A percentile compares a stretch with the other conserved stretches of the same genome.
These are phyloP conservation scores for Globisporangium cederbergense DNA, from an alignment of 352 stramenopile genomes.

Conservation along the genomic window DNA sequence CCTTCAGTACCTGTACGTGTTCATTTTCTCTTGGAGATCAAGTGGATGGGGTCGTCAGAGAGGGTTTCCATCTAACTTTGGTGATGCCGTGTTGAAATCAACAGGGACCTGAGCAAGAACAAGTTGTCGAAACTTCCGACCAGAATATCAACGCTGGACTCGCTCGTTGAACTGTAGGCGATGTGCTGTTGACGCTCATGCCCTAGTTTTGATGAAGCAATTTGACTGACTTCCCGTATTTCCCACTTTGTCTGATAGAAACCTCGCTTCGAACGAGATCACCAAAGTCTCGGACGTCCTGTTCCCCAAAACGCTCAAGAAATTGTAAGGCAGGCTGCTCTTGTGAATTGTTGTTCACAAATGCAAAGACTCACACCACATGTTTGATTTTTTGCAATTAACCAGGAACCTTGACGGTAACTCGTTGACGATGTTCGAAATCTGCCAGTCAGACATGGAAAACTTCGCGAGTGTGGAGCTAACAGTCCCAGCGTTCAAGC, in stretches of 20 bases:
- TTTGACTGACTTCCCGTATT: not conserved
- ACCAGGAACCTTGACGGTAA: constrained; percentile 36
- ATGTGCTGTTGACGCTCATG: not conserved
- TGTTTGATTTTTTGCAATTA: not conserved
- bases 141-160: constrained; percentile 37
- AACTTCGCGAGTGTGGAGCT: constrained; percentile 30
- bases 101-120: constrained; percentile 62
- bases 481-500: constrained; percentile 13
- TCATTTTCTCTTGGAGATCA: not conserved
- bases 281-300: constrained; percentile 40
- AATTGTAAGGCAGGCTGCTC: constrained; percentile 21
- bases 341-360: not conserved
- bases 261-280: constrained; percentile 56
- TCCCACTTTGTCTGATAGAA: constrained; percentile 22
- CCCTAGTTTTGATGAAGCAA: not conserved
- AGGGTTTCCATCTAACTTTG: not conserved
- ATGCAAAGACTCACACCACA: not conserved
- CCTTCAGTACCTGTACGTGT: constrained; percentile 49
- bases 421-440: constrained; percentile 41
- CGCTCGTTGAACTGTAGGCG: constrained; percentile 55
- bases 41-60: not conserved
- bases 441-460: constrained; percentile 41
- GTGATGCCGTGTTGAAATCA: not conserved
- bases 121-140: constrained; percentile 42
- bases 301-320: constrained; percentile 50